Base-by-base conservation (phyloP, 1,139 yeast species). In the Scheffersomyces lignicola region DNA sequence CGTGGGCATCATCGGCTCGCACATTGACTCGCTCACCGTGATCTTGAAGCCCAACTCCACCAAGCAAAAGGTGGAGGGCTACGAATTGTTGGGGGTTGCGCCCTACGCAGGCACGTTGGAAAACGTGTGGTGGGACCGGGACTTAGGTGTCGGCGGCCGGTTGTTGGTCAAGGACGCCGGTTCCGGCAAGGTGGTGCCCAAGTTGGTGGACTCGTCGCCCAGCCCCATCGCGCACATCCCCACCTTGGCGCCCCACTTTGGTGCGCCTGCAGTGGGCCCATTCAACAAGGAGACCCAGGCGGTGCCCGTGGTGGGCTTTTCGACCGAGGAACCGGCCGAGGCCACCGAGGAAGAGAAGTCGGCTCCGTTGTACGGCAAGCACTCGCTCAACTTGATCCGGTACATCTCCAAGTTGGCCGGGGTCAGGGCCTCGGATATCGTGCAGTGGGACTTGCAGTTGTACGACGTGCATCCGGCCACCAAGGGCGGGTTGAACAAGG, bases 111-210 rank as follows among this genome's bases (percentile, higher is more conserved):
- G 74, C 7, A 54, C 67, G 3, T 55, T 66, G 39, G 57, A 54
- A 9, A 49, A 52, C 15, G 45, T 60, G 3, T 67, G 74, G 72
- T 56, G 66, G 51, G 73, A 69, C 44, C 52, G 76, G 42, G 76
- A 70, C 45, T 63, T 70, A 39, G 76, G 73, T 5, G 47, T 70
- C 34, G 76, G 75, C n/a, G 76, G 76, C 9, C 52, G 68, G 31
- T 54, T 69, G 22, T 50, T 65, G 36, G 56, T 65, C 6, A 55
- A 51, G 37, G 52, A 38, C 31, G 14, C 35, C 2, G 40, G 11
- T 41, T 48, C 35, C 33, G 68, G 60, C 2, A 51, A 49, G 29
- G 43, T 62, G 7, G 33, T 29, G 5, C 52, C 60, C 7, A 51
- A 53, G 32, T 48, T 67, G 32, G 58, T 70, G 8, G 60, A 60